These are phyloP conservation scores for Blastomyces silverae DNA, from an alignment of 2,329 filamentous ascomycete species.

Conservation along the genomic window DNA sequence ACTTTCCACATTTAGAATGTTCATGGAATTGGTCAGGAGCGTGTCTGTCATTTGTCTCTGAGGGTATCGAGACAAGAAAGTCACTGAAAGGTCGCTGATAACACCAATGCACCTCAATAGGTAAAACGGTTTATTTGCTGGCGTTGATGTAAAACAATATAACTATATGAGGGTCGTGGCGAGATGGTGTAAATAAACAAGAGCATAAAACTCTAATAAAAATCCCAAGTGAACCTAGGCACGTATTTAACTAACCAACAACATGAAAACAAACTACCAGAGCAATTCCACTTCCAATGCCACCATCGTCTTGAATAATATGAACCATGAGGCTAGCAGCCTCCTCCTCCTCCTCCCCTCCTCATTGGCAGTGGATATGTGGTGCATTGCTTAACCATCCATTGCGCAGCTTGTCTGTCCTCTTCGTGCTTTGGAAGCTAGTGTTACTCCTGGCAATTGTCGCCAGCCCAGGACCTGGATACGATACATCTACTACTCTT, in stretches of 20 bases:
- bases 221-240: too few relatives aligned
- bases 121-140: too few relatives aligned
- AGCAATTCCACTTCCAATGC: not conserved
- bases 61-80: too few relatives aligned
- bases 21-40: not conserved
- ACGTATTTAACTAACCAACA: too few relatives aligned
- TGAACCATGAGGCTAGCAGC: slow-evolving; percentile 6
- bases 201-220: too few relatives aligned
- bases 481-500: slow-evolving; percentile 56
- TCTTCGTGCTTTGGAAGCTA: slow-evolving; percentile 52
- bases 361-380: slow-evolving; percentile 12
- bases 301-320: not conserved
- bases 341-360: not conserved
- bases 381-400: slow-evolving; percentile 24
- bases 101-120: too few relatives aligned
- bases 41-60: too few relatives aligned
- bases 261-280: too few relatives aligned
- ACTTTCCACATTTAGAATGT: not conserved
- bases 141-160: too few relatives aligned
- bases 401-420: slow-evolving; percentile 30
- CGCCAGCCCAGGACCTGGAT: slow-evolving; percentile 52
- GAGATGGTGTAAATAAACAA: too few relatives aligned
- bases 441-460: slow-evolving; percentile 47
- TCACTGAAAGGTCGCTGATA: too few relatives aligned
- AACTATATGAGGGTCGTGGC: too few relatives aligned